Evolutionary conservation across 805 yeast genomes (phyloP).

Genomic region (Candida mattraensis): DNA sequence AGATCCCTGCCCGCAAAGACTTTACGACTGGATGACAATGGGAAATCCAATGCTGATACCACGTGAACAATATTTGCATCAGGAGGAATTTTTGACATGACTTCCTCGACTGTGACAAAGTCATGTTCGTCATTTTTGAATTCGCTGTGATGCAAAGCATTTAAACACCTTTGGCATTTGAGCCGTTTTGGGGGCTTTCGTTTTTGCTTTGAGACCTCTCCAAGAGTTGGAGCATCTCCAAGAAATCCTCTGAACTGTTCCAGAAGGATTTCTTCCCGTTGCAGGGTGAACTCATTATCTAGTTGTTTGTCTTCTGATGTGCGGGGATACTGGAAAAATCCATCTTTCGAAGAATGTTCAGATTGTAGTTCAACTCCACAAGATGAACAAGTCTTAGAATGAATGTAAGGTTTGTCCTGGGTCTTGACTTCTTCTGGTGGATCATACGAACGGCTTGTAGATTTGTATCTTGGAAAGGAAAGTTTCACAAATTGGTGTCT

Average conservation of each 20-base stretch:
- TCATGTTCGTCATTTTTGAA: slow-evolving; percentile 38
- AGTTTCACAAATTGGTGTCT: too few species aligned
- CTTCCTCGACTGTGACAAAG: slow-evolving; percentile 30
- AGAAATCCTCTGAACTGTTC: slow-evolving; percentile 9
- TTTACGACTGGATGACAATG: slow-evolving; percentile 49
- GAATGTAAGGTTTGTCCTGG: too few species aligned
- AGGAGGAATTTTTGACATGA: slow-evolving; percentile 41
- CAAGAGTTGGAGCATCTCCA: slow-evolving; percentile 11
- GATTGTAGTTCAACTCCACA: slow-evolving; percentile 59
- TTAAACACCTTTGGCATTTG: slow-evolving; percentile 58
- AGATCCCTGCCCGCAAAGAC: slow-evolving; percentile 38
- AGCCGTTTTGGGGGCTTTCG: slow-evolving; percentile 14
- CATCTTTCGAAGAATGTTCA: slow-evolving; percentile 36
- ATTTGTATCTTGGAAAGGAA: neutral
- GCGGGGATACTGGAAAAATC: slow-evolving; percentile 38
- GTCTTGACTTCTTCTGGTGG: too few species aligned
- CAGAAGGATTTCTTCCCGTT: slow-evolving; percentile 8
- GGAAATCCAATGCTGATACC: slow-evolving; percentile 70
- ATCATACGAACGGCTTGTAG: neutral
- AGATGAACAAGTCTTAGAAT: slow-evolving; percentile 41
- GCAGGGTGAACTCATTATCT: slow-evolving; percentile 5
- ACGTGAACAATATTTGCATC: slow-evolving; percentile 55
- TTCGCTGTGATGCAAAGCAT: slow-evolving; percentile 45
- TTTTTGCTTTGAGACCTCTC: slow-evolving; percentile 2
- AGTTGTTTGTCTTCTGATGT: neutral